Base-by-base conservation (phyloP, 306 rosid species). In the Quercus engelmannii region DNA sequence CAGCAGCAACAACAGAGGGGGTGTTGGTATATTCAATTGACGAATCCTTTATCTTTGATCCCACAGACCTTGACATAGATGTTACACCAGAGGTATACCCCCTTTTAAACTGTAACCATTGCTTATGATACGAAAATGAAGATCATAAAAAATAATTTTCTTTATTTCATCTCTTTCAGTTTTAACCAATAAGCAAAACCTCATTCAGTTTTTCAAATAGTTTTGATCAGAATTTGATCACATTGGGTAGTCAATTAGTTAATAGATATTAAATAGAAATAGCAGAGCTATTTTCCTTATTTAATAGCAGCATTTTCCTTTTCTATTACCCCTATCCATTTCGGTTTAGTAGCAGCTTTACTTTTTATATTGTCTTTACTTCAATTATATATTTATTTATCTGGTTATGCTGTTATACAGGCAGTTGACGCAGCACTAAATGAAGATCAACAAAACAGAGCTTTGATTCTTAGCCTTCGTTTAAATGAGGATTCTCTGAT, bases 1-100 rank as follows among this genome's bases (percentile, higher is more conserved):
- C 92, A 21, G 98, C 98, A 51, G 94, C 99, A 85, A 93, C 98
- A 23, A 93, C 99, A 2, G 98, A 90, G 83, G 99, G 99, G 25
- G 98, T 93, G 81, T 82, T 91, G 65, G 89, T 93, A 83, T 93
- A 89, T 82, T 95, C 98, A 68, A 87, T 93, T 69, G 99, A 93
- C 69, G 98, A 91, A 63, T 90, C 94, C 11, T 91, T 93, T 83
- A 95, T 95, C 84, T 95, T 93, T 56, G 98, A 93, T 84, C 98
- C 98, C 74, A 90, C 96, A 73, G 98, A 95, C 84, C 96, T 95
- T 23, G 99, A 95, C 88, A 89, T 95, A n/a, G 87, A 95, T 82
- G 97, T 95, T 81, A 93, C 98, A 20, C 97, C 99, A 3, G 96
- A 93, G 98, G 99, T 93, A 88, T 64, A 18, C 3, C 43, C 43